Evolutionary conservation across 495 filamentous ascomycete species (phyloP).

Genomic region (Penicillium silybi): DNA sequence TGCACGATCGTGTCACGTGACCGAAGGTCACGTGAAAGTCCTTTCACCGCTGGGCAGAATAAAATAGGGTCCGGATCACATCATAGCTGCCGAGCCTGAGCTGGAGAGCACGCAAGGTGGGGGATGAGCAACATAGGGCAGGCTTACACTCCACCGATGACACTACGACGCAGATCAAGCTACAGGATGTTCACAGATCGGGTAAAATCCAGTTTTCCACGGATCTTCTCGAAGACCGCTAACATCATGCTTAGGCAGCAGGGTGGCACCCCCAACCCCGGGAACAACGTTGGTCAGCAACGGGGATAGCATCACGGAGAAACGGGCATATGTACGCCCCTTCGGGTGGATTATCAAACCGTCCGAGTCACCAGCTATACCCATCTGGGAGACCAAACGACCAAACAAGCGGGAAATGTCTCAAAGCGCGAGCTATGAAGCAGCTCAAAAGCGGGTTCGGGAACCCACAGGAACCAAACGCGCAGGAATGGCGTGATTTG

Average conservation of each 20-base stretch:
- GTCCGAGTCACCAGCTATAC: not conserved
- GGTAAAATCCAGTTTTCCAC: conserved; percentile 1
- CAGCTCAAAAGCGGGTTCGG: conserved; percentile 10
- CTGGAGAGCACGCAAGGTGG: not conserved
- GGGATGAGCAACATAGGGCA: not conserved
- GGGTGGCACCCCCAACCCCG: not conserved
- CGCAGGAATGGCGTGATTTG: conserved; percentile 44
- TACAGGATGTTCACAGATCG: conserved; percentile 2
- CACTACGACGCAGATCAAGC: conserved; percentile 1
- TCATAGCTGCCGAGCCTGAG: not conserved
- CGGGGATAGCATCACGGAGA: not conserved
- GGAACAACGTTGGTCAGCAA: conserved; percentile 16
- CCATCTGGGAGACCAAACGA: not conserved
- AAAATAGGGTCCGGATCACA: not conserved
- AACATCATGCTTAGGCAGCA: conserved; percentile 15
- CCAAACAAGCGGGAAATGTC: conserved; percentile 2
- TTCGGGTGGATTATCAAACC: not conserved
- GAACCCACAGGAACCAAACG: conserved; percentile 16
- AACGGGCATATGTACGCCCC: not conserved
- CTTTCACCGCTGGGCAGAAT: conserved; percentile 6
- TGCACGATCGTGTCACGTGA: not conserved
- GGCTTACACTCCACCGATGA: conserved; percentile 9
- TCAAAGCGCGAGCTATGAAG: not conserved
- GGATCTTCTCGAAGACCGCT: conserved; percentile 8
- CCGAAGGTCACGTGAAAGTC: not conserved